Percentiles rank a stretch among this genome's conserved stretches.
These are phyloP conservation scores for Leishmania arabica DNA, from an alignment of 208 protist species.

Conservation along the genomic window DNA sequence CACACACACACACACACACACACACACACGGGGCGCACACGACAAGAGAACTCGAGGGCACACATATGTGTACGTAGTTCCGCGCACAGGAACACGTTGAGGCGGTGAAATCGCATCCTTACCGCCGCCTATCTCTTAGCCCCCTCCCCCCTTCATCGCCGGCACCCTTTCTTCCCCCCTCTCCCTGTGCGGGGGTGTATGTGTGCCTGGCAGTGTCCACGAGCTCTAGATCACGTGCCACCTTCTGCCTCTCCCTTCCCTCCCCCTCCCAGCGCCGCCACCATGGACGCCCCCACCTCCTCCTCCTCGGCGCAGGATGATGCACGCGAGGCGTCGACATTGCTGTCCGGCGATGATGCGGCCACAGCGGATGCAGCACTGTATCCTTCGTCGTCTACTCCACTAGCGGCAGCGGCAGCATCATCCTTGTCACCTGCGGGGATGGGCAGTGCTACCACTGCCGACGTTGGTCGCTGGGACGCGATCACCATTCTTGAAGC, in stretches of 20 bases:
- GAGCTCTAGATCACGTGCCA: neutral
- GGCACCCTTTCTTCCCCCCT: neutral
- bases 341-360: neutral
- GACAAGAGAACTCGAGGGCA: too few relatives aligned
- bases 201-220: neutral
- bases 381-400: neutral
- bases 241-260: neutral
- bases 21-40: too few relatives aligned
- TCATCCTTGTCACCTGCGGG: neutral
- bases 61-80: too few relatives aligned
- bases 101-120: too few relatives aligned
- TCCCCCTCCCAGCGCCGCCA: neutral
- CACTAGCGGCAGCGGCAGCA: neutral
- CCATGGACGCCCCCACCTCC: neutral
- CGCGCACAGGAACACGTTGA: too few relatives aligned
- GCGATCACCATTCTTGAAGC: slow-evolving; percentile 14
- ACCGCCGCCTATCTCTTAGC: too few relatives aligned
- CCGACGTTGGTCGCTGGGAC: neutral
- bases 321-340: neutral
- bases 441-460: neutral
- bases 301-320: neutral
- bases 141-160: too few relatives aligned
- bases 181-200: neutral
- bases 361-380: neutral
- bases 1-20: too few relatives aligned